Percentiles rank a stretch among this genome's conserved stretches.
phyloP scores from a whole-genome alignment of 2,329 filamentous ascomycete genomes.

The Pleoardoris graminearum region DNA sequence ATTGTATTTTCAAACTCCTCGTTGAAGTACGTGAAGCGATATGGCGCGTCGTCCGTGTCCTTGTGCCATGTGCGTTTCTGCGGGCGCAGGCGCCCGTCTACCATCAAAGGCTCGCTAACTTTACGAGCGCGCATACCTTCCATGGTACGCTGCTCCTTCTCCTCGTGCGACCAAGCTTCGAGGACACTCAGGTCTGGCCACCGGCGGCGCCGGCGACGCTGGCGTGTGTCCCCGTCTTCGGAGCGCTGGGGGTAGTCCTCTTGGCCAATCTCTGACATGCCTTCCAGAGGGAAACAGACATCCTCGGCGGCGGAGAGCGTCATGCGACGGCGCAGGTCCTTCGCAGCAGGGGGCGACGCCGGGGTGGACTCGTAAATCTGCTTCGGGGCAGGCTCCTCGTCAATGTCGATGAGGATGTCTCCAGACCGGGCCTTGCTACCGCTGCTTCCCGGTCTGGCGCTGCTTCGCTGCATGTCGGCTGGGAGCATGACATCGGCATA shows the following conservation, averaged over 20 bases:
- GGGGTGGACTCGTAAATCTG: slow-evolving; percentile 54
- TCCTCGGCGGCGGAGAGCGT: slow-evolving; percentile 73
- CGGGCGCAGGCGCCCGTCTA: slow-evolving; percentile 85
- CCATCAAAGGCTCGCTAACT: slow-evolving; percentile 89
- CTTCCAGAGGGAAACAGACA: slow-evolving; percentile 86
- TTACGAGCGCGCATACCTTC: slow-evolving; percentile 85
- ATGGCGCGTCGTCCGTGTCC: slow-evolving; percentile 86
- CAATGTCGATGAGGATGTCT: slow-evolving; percentile 57
- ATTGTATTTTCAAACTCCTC: slow-evolving; percentile 95
- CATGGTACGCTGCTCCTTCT: slow-evolving; percentile 79
- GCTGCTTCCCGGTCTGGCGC: slow-evolving; percentile 20
- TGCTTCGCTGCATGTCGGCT: slow-evolving; percentile 57
- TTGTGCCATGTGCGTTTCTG: slow-evolving; percentile 79
- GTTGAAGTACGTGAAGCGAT: slow-evolving; percentile 98
- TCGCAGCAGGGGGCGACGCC: slow-evolving; percentile 27
- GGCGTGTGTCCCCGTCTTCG: slow-evolving; percentile 47
- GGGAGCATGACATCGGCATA: slow-evolving; percentile 70
- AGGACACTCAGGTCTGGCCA: slow-evolving; percentile 87
- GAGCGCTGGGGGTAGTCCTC: slow-evolving; percentile 66
- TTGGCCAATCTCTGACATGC: slow-evolving; percentile 77
- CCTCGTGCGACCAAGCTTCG: slow-evolving; percentile 86
- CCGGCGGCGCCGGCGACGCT: slow-evolving; percentile 57
- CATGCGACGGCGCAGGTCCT: slow-evolving; percentile 41
- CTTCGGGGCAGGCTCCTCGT: slow-evolving; percentile 45
- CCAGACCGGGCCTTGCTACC: slow-evolving; percentile 31